Evolutionary conservation across 139 green algal species (phyloP).

Genomic region (Chlamydomonas sp.): DNA sequence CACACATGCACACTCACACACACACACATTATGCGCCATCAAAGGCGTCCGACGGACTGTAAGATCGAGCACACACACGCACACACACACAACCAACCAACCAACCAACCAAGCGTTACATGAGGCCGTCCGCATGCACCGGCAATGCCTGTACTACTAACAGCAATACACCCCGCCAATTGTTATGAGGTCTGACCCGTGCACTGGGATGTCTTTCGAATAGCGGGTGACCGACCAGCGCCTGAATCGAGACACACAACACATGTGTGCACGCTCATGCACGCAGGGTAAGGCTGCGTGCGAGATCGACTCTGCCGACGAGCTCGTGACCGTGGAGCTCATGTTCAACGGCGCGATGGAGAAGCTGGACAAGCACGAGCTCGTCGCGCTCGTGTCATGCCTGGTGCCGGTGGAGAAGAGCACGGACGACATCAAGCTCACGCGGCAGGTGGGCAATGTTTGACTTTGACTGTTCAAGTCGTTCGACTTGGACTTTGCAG

Average conservation of each 20-base stretch:
- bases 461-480: too few species aligned
- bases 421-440: conserved; percentile 54
- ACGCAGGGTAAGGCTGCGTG: conserved; percentile 61
- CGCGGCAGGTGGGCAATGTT: conserved; percentile 3
- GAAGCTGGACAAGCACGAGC: conserved; percentile 18
- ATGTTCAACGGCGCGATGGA: conserved; percentile 57
- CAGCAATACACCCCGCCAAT: too few species aligned
- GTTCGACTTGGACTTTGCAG: too few species aligned
- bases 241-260: background rate
- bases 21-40: too few species aligned
- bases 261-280: background rate
- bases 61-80: background rate
- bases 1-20: background rate
- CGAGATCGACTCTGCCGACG: conserved; percentile 80
- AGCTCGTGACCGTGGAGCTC: conserved; percentile 73
- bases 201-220: too few species aligned
- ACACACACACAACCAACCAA: too few species aligned
- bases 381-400: conserved; percentile 57
- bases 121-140: too few species aligned
- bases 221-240: too few species aligned
- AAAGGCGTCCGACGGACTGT: too few species aligned
- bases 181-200: too few species aligned
- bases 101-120: too few species aligned
- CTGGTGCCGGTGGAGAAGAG: conserved; percentile 66
- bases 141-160: too few species aligned